Conservation (phyloP, 805 yeast species). For the Sungouiozyma intestinalis region DNA sequence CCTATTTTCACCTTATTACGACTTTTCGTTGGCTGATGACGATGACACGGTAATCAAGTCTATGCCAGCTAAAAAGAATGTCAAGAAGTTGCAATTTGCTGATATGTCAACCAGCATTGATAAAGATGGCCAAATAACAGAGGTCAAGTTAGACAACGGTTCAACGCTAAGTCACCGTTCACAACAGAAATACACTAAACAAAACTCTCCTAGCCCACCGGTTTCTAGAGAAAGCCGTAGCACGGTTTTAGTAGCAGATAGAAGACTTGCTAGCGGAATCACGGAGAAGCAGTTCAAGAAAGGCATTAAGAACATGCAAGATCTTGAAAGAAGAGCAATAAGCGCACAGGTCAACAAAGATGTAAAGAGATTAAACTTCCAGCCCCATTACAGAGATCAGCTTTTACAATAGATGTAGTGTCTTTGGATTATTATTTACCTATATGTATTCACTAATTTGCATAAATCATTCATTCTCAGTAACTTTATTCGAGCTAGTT, state of each 20-base stretch:
- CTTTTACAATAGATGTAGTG: constrained; percentile 31
- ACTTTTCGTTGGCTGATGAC: constrained; percentile 56
- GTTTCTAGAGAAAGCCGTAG: constrained; percentile 49
- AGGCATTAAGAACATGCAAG: constrained; percentile 37
- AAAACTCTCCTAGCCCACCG: constrained; percentile 39
- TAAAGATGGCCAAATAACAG: constrained; percentile 30
- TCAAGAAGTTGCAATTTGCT: constrained; percentile 26
- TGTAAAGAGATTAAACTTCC: constrained; percentile 65
- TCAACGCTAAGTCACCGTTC: constrained; percentile 73
- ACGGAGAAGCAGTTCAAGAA: constrained; percentile 49
- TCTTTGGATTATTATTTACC: not conserved
- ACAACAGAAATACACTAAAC: constrained; percentile 49
- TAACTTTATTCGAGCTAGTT: not conserved
- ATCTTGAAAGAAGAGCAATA: constrained; percentile 36
- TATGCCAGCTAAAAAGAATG: constrained; percentile 11
- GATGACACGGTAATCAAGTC: constrained; percentile 17
- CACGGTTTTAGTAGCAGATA: constrained; percentile 69
- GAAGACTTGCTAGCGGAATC: constrained; percentile 46
- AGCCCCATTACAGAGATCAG: constrained; percentile 75
- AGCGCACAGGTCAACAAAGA: constrained; percentile 38
- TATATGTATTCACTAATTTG: not conserved
- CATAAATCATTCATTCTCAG: not conserved
- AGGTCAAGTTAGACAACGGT: constrained; percentile 69
- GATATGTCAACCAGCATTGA: constrained; percentile 23
- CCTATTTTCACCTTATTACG: constrained; percentile 73